Evolutionary conservation across 495 filamentous ascomycete genomes (phyloP), one percentile per base, ranked within the genome.

Genomic region (Aspergillus bertholletiae): DNA sequence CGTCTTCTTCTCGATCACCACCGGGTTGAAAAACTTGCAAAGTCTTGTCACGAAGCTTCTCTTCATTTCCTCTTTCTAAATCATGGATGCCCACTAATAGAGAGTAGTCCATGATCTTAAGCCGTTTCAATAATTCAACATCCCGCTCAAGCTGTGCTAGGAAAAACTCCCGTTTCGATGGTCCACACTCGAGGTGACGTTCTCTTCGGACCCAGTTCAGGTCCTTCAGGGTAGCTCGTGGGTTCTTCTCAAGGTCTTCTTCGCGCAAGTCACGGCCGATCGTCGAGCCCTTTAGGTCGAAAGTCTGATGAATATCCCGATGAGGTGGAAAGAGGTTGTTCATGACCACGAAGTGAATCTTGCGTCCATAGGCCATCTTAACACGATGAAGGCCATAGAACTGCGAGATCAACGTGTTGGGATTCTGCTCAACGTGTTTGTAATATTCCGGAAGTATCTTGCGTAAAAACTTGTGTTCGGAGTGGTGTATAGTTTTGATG

Each of bases 311-410:
- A 51, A 99, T 97, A 69, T 99, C 94, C 49, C 92, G 84, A 70
- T 99, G 94, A 5, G 94, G 94, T 17, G 94, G 94, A 62, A 99
- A 97, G 18, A 99, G 81, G 63, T 99, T 99, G 78, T 99, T 99
- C 94, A 99, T 99, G 61, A 99, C 91, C 30, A 99, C 95, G 59
- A 99, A 99, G 69, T 99, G 95, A 55, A 97, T 97, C 76, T 99
- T 99, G 56, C 90, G 86, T 30, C 95, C 94, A 65, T 96, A 99
- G 0, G 94, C 92, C 76, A 97, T 96, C 76, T 99, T 99, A 54
- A 99, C 95, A 41, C 94, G 85, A 72, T 99, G 94, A 17, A 99
- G 78, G 40, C 94, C 94, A 65, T 99, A 99, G 68, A 97, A 99
- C 65, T 99, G 94, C 13, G 94, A 97, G 17, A 99, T 85, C 7